These are phyloP conservation scores for Thraustochytrium sp. DNA, from an alignment of 352 stramenopile species.

Conservation along the genomic window DNA sequence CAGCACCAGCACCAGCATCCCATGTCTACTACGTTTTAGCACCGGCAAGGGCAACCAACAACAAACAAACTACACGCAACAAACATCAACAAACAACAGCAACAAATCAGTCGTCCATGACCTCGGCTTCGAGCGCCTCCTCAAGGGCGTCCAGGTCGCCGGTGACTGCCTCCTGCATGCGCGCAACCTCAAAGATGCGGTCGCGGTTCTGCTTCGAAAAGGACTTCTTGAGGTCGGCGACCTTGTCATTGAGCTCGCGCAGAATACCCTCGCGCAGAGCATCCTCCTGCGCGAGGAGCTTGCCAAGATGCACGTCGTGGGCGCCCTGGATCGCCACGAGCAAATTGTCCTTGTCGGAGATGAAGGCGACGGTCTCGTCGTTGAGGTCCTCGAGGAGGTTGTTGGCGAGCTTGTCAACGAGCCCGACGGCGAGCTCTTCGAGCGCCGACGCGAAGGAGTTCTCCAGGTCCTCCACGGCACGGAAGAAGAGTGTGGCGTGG, in stretches of 20 bases:
- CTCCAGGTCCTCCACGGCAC: slow-evolving; percentile 76
- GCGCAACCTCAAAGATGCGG: slow-evolving; percentile 6
- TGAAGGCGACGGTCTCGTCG: slow-evolving; percentile 51
- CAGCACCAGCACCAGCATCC: too few relatives aligned
- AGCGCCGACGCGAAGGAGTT: slow-evolving; percentile 81
- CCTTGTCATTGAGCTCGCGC: slow-evolving; percentile 16
- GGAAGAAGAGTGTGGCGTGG: slow-evolving; percentile 78
- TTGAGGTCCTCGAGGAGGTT: slow-evolving; percentile 54
- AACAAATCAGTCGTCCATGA: not conserved
- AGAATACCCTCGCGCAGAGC: not conserved
- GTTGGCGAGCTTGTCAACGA: slow-evolving; percentile 49
- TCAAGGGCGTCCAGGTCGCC: not conserved
- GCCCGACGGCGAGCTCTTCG: slow-evolving; percentile 55
- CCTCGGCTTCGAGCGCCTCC: not conserved
- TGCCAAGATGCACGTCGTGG: slow-evolving; percentile 82
- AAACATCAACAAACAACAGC: not conserved
- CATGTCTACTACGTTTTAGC: too few relatives aligned
- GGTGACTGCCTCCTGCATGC: slow-evolving; percentile 2
- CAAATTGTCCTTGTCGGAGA: slow-evolving; percentile 53
- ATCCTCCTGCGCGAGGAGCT: slow-evolving; percentile 73
- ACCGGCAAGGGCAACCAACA: too few relatives aligned
- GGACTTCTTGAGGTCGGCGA: not conserved
- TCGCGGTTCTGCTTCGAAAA: slow-evolving; percentile 31
- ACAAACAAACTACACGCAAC: too few relatives aligned
- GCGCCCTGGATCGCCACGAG: slow-evolving; percentile 75